phyloP scores from a whole-genome alignment of 768 basidiomycete species.

The Cantharellus cinnabarinus region DNA sequence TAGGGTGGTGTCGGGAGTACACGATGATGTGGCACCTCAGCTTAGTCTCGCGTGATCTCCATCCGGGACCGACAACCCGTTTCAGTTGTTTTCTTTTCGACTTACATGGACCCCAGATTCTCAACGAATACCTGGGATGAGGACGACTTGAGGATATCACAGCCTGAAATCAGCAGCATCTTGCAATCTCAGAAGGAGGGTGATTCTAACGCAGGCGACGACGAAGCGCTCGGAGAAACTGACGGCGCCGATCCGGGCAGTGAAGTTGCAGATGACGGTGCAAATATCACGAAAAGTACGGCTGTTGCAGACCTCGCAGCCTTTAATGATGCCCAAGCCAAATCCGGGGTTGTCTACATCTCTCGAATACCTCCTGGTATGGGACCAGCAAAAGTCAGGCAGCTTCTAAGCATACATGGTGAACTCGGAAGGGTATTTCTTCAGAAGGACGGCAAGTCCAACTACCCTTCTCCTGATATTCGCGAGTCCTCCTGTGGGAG shows the following conservation, averaged over 20 bases:
- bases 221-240: conserved; percentile 13
- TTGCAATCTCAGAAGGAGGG: conserved; percentile 6
- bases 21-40: too few species aligned
- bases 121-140: too few species aligned
- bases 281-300: conserved; percentile 41
- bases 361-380: conserved; percentile 94
- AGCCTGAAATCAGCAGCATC: conserved; percentile 13
- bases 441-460: conserved; percentile 61
- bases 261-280: conserved; percentile 6
- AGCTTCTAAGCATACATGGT: conserved; percentile 77
- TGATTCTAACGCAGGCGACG: conserved; percentile 14
- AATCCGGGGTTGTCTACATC: conserved; percentile 80
- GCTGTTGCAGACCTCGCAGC: conserved; percentile 45
- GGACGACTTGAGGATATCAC: conserved; percentile 2
- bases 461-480: neutral
- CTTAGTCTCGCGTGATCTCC: too few species aligned
- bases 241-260: conserved; percentile 36
- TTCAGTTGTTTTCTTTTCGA: too few species aligned
- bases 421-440: conserved; percentile 85
- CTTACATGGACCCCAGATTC: too few species aligned
- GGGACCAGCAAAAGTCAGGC: conserved; percentile 88
- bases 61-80: too few species aligned
- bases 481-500: neutral
- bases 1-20: too few species aligned
- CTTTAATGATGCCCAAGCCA: conserved; percentile 51